phyloP scores from a whole-genome alignment of 768 basidiomycete genomes.

The Pleurotus citrinopileatus region DNA sequence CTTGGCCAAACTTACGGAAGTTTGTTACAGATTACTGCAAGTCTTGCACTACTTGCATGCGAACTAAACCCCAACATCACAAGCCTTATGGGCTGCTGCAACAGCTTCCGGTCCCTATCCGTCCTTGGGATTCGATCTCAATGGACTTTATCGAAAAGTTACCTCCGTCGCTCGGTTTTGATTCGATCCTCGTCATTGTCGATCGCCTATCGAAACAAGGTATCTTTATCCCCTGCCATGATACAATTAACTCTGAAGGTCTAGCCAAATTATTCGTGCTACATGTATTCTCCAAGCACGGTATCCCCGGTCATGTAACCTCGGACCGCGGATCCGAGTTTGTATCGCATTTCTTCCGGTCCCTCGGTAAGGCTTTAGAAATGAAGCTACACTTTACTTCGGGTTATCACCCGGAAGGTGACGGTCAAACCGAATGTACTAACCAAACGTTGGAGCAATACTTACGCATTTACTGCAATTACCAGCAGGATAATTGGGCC shows the following conservation, averaged over 20 bases:
- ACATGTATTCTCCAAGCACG: conserved; percentile 31
- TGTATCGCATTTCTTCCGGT: conserved; percentile 27
- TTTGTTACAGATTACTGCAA: conserved; percentile 25
- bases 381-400: conserved; percentile 26
- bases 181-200: conserved; percentile 34
- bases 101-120: conserved; percentile 30
- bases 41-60: conserved; percentile 31
- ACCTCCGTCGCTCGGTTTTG: conserved; percentile 31
- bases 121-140: conserved; percentile 38
- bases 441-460: conserved; percentile 37
- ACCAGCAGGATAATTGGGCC: conserved; percentile 42
- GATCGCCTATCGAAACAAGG: conserved; percentile 37
- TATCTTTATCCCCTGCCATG: conserved; percentile 34
- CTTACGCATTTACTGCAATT: conserved; percentile 30
- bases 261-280: conserved; percentile 32
- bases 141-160: conserved; percentile 43
- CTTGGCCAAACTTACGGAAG: conserved; percentile 32
- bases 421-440: conserved; percentile 35
- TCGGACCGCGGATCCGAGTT: conserved; percentile 31
- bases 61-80: conserved; percentile 29
- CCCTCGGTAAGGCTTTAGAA: conserved; percentile 10
- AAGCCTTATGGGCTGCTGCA: conserved; percentile 33
- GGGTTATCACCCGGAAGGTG: conserved; percentile 42
- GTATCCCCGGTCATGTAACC: conserved; percentile 30
- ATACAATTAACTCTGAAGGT: conserved; percentile 19